Evolutionary conservation across 345 rosid species (phyloP).

Genomic region (Eucalyptus polybractea): DNA sequence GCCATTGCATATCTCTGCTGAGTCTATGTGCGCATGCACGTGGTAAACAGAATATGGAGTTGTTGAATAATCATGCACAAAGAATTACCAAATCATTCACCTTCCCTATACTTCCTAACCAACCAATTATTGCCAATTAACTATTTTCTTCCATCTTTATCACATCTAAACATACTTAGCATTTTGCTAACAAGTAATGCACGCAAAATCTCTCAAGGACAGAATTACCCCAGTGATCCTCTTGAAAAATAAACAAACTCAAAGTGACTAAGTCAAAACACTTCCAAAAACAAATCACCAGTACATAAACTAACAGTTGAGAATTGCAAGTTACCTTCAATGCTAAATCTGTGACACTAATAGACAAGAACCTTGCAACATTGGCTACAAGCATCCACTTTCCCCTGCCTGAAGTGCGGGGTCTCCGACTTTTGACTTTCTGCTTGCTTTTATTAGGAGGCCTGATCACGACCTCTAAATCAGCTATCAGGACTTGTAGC

Average conservation of each 20-base stretch:
- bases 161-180: background rate
- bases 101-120: background rate
- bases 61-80: background rate
- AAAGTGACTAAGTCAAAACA: background rate
- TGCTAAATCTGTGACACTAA: constrained; percentile 75
- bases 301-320: background rate
- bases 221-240: background rate
- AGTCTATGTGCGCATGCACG: background rate
- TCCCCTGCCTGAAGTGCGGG: constrained; percentile 57
- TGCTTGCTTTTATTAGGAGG: constrained; percentile 39
- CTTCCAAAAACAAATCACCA: background rate
- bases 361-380: constrained; percentile 77
- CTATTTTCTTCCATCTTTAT: background rate
- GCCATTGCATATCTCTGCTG: background rate
- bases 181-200: background rate
- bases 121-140: background rate
- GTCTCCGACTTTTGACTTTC: constrained; percentile 38
- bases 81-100: background rate
- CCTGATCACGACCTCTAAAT: constrained; percentile 78
- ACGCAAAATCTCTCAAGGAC: background rate
- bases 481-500: constrained; percentile 71
- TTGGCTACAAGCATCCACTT: constrained; percentile 93
- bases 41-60: background rate
- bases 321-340: constrained; percentile 46
- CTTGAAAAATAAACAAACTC: background rate